Evolutionary conservation across 2,329 filamentous ascomycete genomes (phyloP).

Genomic region (Hyphodiscus sp.): DNA sequence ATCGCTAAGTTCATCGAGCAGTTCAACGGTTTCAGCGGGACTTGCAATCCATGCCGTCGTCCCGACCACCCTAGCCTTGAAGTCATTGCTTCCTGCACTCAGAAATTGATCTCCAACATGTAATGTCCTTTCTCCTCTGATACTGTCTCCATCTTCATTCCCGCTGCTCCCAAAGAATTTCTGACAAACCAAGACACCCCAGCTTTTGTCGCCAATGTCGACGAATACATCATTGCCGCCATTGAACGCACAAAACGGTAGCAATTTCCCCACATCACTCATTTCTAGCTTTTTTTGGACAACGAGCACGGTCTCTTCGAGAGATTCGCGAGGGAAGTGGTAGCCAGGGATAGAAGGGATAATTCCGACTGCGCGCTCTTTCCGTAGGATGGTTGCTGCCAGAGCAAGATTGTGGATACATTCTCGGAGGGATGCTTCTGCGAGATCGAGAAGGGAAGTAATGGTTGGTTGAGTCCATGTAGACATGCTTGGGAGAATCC

Average conservation of each 20-base stretch:
- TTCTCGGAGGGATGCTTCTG: constrained; percentile 75
- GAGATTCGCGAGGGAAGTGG: constrained; percentile 75
- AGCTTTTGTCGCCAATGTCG: constrained; percentile 96
- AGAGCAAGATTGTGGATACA: constrained; percentile 75
- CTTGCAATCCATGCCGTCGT: constrained; percentile 97
- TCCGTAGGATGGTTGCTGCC: constrained; percentile 74
- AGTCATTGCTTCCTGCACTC: constrained; percentile 92
- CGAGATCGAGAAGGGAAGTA: constrained; percentile 74
- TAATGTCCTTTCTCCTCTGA: constrained; percentile 72
- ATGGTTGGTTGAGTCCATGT: constrained; percentile 74
- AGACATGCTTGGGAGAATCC: constrained; percentile 74
- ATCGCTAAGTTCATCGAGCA: constrained; percentile 74
- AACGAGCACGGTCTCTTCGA: constrained; percentile 93
- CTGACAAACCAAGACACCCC: constrained; percentile 91
- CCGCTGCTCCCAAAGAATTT: constrained; percentile 62
- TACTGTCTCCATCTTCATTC: constrained; percentile 27
- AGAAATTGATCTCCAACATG: constrained; percentile 98
- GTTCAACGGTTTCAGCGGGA: constrained; percentile 79
- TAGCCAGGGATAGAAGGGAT: constrained; percentile 56
- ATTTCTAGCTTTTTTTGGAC: constrained; percentile 90
- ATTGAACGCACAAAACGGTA: constrained; percentile 98
- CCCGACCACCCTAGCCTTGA: constrained; percentile 85
- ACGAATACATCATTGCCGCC: constrained; percentile 97
- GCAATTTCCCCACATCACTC: constrained; percentile 54
- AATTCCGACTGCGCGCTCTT: constrained; percentile 80